These are phyloP conservation scores for Scenedesmus sp. DNA, from an alignment of 163 green algal species.

Conservation along the genomic window DNA sequence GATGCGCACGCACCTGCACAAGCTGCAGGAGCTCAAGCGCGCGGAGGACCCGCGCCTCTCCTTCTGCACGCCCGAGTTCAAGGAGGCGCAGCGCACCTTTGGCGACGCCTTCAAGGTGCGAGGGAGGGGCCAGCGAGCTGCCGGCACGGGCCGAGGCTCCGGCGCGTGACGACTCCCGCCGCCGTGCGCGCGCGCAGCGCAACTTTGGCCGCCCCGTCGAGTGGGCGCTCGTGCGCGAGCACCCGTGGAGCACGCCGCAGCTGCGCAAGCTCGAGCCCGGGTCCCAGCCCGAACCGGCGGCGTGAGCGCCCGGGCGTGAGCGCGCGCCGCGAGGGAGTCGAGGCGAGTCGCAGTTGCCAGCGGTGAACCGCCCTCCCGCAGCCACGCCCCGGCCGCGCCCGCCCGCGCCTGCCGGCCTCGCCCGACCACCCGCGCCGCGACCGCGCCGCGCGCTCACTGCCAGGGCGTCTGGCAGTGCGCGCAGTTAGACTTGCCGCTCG, in stretches of 20 bases:
- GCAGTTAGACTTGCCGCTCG: conserved; percentile 87
- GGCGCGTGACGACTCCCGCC: background rate
- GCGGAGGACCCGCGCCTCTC: conserved; percentile 91
- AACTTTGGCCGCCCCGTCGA: conserved; percentile 95
- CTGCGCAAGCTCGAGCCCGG: no score
- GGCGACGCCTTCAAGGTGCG: conserved; percentile 90
- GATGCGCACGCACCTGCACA: conserved; percentile 61
- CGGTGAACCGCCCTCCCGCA: no score
- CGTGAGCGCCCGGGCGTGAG: no score
- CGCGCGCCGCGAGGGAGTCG: no score
- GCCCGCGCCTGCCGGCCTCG: no score
- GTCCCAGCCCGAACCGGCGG: no score
- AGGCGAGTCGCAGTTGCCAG: no score
- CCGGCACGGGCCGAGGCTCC: background rate
- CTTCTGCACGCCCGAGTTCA: conserved; percentile 97
- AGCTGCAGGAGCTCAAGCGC: conserved; percentile 82
- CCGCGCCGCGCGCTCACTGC: no score
- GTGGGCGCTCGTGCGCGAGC: conserved; percentile 90
- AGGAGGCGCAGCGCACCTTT: conserved; percentile 91
- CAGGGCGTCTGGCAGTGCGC: conserved; percentile 94
- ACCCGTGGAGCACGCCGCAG: conserved; percentile 83
- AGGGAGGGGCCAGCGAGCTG: background rate
- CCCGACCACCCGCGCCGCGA: no score
- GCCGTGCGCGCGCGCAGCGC: conserved; percentile 64
- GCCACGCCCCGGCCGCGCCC: no score